Percentiles rank a stretch among this genome's conserved stretches.
These are phyloP conservation scores for Carallia pectinifolia DNA, from an alignment of 345 rosid species.

Conservation along the genomic window DNA sequence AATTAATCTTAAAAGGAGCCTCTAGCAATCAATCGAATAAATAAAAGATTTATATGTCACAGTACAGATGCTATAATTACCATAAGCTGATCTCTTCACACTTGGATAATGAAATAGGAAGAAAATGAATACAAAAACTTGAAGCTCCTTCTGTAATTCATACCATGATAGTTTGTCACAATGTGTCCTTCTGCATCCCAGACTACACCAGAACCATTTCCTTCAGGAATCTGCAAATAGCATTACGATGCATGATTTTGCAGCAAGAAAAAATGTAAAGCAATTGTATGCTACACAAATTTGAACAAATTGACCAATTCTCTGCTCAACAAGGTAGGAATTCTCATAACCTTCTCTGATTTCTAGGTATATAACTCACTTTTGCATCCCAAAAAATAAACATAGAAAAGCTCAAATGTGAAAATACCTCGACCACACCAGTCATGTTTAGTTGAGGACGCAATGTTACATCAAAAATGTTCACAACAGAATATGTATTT, in stretches of 20 bases:
- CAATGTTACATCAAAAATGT: constrained; percentile 88
- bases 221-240: constrained; percentile 82
- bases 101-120: not conserved
- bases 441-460: constrained; percentile 89
- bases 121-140: not conserved
- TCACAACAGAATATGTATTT: constrained; percentile 86
- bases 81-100: not conserved
- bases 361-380: not conserved
- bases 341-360: not conserved
- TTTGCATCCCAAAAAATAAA: not conserved
- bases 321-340: not conserved
- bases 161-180: constrained; percentile 96
- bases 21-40: not conserved
- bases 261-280: not conserved
- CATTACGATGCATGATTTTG: not conserved
- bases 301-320: not conserved
- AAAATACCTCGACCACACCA: constrained; percentile 82
- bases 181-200: constrained; percentile 89
- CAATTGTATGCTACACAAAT: not conserved
- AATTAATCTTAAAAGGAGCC: not conserved
- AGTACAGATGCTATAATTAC: not conserved
- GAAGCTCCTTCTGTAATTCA: constrained; percentile 20
- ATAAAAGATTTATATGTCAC: not conserved
- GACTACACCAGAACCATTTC: constrained; percentile 98
- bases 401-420: not conserved